Percentiles rank a stretch among this genome's conserved stretches.
These are phyloP conservation scores for Solanum aculeatissimum DNA, from an alignment of 305 asterid genomes.

Conservation along the genomic window DNA sequence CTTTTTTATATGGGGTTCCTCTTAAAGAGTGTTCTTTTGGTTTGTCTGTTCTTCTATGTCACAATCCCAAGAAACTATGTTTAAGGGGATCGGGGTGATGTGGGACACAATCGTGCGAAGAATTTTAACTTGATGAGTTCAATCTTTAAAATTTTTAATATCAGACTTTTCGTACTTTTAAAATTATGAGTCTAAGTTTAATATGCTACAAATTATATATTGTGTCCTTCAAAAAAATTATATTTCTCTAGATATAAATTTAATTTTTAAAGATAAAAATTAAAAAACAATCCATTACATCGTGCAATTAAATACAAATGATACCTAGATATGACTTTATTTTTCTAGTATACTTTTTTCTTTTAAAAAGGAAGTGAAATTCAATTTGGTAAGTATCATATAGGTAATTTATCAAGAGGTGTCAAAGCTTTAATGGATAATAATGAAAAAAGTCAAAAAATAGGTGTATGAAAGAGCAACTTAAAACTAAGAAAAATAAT, in stretches of 20 bases:
- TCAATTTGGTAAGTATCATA: neutral
- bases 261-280: neutral
- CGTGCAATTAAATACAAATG: neutral
- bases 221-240: neutral
- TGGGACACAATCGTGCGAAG: neutral
- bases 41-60: constrained; percentile 6
- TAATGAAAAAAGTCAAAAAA: constrained; percentile 10
- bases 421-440: neutral
- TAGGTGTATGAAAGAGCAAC: neutral
- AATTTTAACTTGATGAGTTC: neutral
- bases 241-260: neutral
- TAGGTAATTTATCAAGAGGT: neutral
- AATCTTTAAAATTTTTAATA: neutral
- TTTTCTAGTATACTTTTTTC: neutral
- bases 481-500: neutral
- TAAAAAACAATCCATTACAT: neutral
- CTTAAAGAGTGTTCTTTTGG: neutral
- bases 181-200: neutral
- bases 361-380: neutral
- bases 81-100: neutral
- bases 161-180: neutral
- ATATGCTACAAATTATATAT: neutral
- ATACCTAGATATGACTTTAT: neutral
- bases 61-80: neutral
- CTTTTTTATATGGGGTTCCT: constrained; percentile 3